A percentile compares a stretch with the other conserved stretches of the same genome.
Evolutionary conservation across 2,329 filamentous ascomycete species (phyloP).

Genomic region (Penicillium sp.): DNA sequence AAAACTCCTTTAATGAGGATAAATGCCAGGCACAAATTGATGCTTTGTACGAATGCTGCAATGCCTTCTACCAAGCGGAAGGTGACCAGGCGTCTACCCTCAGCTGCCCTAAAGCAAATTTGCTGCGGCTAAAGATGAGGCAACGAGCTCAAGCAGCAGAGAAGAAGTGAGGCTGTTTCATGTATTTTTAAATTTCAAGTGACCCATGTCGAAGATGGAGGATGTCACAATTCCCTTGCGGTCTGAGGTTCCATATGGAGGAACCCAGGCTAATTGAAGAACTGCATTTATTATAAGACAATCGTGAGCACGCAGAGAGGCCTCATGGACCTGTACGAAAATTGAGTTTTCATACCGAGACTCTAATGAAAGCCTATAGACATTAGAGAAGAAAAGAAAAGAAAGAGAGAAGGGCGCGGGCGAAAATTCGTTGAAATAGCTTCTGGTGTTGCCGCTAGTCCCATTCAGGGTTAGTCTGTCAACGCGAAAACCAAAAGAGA

Average conservation of each 20-base stretch:
- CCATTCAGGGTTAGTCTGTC: conserved; percentile 29
- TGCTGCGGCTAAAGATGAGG: conserved; percentile 81
- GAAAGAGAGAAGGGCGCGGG: conserved; percentile 42
- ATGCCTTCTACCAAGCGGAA: conserved; percentile 76
- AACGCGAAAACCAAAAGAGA: conserved; percentile 36
- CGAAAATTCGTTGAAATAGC: conserved; percentile 28
- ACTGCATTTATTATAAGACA: conserved; percentile 80
- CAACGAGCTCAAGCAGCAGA: conserved; percentile 56
- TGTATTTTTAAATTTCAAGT: conserved; percentile 1
- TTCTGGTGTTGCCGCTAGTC: conserved; percentile 36
- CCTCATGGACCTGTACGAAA: conserved; percentile 84
- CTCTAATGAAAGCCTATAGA: conserved; percentile 95
- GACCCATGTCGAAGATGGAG: conserved; percentile 5
- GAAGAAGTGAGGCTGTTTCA: conserved; percentile 11
- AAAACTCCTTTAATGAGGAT: conserved; percentile 79
- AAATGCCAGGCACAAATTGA: conserved; percentile 77
- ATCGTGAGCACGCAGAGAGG: conserved; percentile 96
- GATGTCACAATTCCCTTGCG: conserved; percentile 48
- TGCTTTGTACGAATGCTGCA: conserved; percentile 90
- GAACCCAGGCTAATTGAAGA: conserved; percentile 67
- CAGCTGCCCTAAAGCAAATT: conserved; percentile 79
- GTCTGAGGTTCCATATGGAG: conserved; percentile 56
- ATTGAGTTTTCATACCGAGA: conserved; percentile 95
- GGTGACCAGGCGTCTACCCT: conserved; percentile 73
- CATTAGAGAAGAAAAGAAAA: conserved; percentile 54